Evolutionary conservation across 306 rosid genomes (phyloP).

Genomic region (Carpinus fangiana): DNA sequence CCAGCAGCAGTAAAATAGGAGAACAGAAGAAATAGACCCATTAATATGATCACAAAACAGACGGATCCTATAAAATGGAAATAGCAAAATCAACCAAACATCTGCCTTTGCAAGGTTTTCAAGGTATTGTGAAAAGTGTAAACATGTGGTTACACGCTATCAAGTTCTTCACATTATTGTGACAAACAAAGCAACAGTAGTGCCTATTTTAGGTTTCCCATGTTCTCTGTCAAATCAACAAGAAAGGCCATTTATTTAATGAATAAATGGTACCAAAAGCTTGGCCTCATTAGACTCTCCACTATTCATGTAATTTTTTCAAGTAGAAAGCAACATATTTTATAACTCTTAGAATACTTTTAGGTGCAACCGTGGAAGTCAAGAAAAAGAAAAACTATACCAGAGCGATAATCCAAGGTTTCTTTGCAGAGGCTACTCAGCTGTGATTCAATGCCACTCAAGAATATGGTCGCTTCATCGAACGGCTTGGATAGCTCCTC

Average conservation of each 20-base stretch:
- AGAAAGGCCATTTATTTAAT: background rate
- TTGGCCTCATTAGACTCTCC: background rate
- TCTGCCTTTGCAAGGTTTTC: background rate
- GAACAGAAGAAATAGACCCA: background rate
- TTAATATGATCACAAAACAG: background rate
- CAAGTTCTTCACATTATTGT: too few relatives aligned
- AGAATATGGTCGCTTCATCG: slow-evolving; percentile 66
- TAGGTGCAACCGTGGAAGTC: background rate
- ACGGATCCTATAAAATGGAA: background rate
- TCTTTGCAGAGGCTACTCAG: slow-evolving; percentile 66
- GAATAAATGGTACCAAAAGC: background rate
- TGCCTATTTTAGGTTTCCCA: slow-evolving; percentile 1
- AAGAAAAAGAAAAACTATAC: slow-evolving; percentile 15
- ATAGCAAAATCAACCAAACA: background rate
- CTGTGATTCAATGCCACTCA: slow-evolving; percentile 61
- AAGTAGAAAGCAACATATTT: background rate
- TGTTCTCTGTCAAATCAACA: background rate
- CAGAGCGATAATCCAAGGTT: slow-evolving; percentile 43
- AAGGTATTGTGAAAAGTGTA: background rate
- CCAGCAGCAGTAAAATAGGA: background rate
- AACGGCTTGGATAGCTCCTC: slow-evolving; percentile 70
- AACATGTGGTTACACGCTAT: too few relatives aligned
- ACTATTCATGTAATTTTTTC: background rate
- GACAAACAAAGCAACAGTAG: too few relatives aligned
- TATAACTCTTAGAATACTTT: background rate